Evolutionary conservation across 768 basidiomycete species (phyloP).

Genomic region (Tricholoma terreum): DNA sequence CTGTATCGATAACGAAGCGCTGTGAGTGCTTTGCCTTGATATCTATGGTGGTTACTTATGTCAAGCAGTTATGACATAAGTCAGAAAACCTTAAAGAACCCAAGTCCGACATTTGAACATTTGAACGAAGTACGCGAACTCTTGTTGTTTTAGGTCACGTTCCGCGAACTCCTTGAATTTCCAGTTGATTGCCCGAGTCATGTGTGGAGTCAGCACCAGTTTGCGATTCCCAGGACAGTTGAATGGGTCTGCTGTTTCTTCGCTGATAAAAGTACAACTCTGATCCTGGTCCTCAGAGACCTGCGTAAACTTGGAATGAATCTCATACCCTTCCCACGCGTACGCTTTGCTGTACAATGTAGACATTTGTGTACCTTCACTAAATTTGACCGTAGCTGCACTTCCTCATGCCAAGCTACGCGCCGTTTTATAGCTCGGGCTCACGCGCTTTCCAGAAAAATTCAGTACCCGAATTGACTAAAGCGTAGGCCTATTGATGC

Average conservation of each 20-base stretch:
- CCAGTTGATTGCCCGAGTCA: constrained; percentile 80
- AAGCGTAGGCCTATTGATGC: constrained; percentile 47
- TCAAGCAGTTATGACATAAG: constrained; percentile 66
- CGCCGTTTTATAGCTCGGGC: constrained; percentile 76
- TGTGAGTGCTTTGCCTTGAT: constrained; percentile 42
- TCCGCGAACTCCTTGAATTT: neutral
- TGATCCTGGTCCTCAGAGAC: constrained; percentile 46
- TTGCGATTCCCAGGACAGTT: constrained; percentile 92
- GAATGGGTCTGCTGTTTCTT: constrained; percentile 58
- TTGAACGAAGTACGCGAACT: constrained; percentile 60
- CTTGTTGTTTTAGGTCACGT: constrained; percentile 9
- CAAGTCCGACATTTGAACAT: constrained; percentile 59
- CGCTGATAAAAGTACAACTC: neutral
- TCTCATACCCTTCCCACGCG: constrained; percentile 93
- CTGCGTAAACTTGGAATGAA: constrained; percentile 91
- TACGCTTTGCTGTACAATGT: constrained; percentile 24
- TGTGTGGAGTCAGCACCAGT: constrained; percentile 93
- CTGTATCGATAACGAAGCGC: constrained; percentile 84
- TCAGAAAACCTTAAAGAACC: constrained; percentile 60
- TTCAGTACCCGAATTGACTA: constrained; percentile 67
- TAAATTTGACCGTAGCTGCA: constrained; percentile 58
- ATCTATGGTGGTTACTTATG: neutral
- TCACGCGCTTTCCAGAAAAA: constrained; percentile 57
- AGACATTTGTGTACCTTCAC: neutral
- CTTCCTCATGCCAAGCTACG: constrained; percentile 95